Base-by-base conservation (phyloP, 371 early-diverging fungal species). In the Dichotomocladium elegans region DNA sequence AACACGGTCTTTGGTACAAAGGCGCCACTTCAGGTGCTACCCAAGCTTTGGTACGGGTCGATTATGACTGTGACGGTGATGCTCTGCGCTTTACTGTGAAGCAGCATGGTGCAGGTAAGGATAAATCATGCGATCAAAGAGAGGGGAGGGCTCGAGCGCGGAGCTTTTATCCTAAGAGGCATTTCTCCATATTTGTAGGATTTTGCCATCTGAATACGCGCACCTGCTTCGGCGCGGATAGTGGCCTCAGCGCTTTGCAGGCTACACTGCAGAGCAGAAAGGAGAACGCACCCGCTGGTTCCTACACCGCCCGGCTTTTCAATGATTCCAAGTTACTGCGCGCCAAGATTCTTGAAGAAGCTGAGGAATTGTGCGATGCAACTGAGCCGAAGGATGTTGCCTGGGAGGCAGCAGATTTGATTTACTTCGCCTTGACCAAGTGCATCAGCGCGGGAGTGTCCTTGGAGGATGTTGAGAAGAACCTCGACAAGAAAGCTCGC, bases 281-380 rank as follows among this genome's bases (percentile, higher is more conserved):
- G 57, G 57, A 59, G 28, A 71, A 67, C 14, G 92, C 96, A 0
- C 93, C 94, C 6, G 80, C 69, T 34, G 95, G 94, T 10, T 94
- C 95, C 2, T 98, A 96, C 74, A 96, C 97, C 21, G 79, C 82
- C 26, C 86, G 93, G 2, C 74, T 98, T 41, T 97, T 97, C 64
- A 79, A 82, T 34, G 94, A 96, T 63, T 60, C 83, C 24, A 77
- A 75, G 34, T 70, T 98, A 30, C 80, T 98, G 34, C 71, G 81
- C 46, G 83, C 93, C 59, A 98, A 98, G 80, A 90, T 98, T 51
- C 82, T 91, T 79, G 99, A 98, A 64, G 98, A 97, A 70, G 99
- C 99, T 3, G 82, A 88, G 9, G 98, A 96, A 69, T 66, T 98
- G 22, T 90, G 93, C 52, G 85, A 90, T 24, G 96, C 99, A 25